Base-by-base conservation (phyloP, 345 rosid species). In the Isatis tinctoria region DNA sequence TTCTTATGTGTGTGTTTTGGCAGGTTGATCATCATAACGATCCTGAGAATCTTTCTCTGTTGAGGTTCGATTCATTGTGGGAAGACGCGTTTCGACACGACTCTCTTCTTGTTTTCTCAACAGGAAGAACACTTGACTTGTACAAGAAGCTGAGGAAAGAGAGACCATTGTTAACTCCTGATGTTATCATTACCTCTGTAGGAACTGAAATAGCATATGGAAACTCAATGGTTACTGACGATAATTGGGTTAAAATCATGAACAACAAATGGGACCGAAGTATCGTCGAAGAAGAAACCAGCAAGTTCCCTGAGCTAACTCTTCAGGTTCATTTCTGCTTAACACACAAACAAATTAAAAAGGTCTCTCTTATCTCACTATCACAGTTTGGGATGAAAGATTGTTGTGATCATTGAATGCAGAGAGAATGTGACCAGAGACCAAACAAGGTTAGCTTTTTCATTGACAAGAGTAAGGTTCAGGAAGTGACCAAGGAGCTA, bases 141-240 rank as follows among this genome's bases (percentile, higher is more conserved):
- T 89, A 89, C 79, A 87, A 84, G 44, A 70, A 85, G 74, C 81
- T 94, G 72, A 91, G 88, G 80, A 87, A 81, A 74, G 85, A 91
- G 76, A 94, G 79, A 69, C 97, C 98, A 71, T 83, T 95, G 92
- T 73, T 92, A 74, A 92, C 97, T 13, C 99, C 99, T 11, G 98
- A 95, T 77, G 88, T 92, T 74, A 85, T 94, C 36, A 87, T 95
- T 74, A 88, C 88, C 87, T 92, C 98, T 41, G 98, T 95, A 74
- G 99, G 99, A 80, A 95, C 99, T 44, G 96, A 90, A 85, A 95
- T 95, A 68, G 90, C 97, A 9, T 92, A 92, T 79, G 98, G 99
- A 27, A 81, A 73, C 72, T 71, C 86, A 5, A 87, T 92, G 98
- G 84, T 86, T 36, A 84, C 74, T 3, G 99, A 95, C 83, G 78